phyloP scores from a whole-genome alignment of 805 yeast genomes.

The Ogataea naganishii region DNA sequence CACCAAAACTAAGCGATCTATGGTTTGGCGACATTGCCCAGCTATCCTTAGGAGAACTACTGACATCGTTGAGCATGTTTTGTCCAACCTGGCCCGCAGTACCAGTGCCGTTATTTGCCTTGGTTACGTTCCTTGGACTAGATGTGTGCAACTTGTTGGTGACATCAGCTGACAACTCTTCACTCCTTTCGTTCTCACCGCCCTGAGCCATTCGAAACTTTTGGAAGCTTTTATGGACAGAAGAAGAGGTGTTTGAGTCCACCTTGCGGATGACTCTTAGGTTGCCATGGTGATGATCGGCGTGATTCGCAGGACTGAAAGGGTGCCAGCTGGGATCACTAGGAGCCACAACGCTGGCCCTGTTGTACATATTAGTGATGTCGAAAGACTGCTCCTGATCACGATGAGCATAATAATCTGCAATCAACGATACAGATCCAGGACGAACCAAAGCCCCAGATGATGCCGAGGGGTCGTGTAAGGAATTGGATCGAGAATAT shows the following conservation, averaged over 20 bases:
- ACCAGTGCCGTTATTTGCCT: too few species aligned
- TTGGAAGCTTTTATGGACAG: too few species aligned
- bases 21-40: too few species aligned
- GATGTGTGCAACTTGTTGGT: too few species aligned
- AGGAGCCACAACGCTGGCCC: not conserved
- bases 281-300: not conserved
- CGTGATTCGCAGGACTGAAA: slow-evolving; percentile 1
- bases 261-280: not conserved
- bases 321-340: slow-evolving; percentile 1
- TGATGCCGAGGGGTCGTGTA: slow-evolving; percentile 1
- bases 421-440: slow-evolving; percentile 1
- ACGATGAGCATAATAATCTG: slow-evolving; percentile 2
- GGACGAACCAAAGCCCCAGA: slow-evolving; percentile 1
- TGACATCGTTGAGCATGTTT: too few species aligned
- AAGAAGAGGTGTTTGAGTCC: too few species aligned
- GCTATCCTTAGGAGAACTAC: slow-evolving; percentile 2
- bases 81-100: too few species aligned
- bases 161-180: too few species aligned
- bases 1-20: slow-evolving; percentile 16
- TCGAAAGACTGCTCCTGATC: slow-evolving; percentile 7
- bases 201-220: too few species aligned
- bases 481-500: slow-evolving; percentile 7
- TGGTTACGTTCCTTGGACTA: too few species aligned
- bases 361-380: slow-evolving; percentile 6
- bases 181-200: too few species aligned